A percentile compares a stretch with the other conserved stretches of the same genome.
Evolutionary conservation across 2,329 filamentous ascomycete species (phyloP).

Genomic region (Ilyonectria destructans): DNA sequence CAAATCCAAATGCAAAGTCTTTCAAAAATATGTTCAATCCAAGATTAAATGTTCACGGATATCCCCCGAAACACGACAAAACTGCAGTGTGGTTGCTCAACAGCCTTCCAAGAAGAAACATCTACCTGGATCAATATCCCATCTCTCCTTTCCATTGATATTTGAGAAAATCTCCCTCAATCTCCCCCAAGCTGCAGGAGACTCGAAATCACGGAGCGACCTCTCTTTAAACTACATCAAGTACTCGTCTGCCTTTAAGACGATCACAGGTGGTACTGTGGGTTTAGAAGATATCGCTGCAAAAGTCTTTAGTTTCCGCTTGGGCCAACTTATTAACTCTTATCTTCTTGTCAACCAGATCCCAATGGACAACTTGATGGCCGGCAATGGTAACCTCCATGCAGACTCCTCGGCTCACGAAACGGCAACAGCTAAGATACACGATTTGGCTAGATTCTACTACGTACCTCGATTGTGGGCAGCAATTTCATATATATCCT

Average conservation of each 20-base stretch:
- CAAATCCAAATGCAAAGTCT: slow-evolving; percentile 5
- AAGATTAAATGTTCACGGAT: slow-evolving; percentile 16
- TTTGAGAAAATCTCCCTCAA: background rate
- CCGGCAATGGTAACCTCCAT: background rate
- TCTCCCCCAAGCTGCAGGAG: background rate
- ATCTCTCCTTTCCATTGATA: background rate
- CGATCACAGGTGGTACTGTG: background rate
- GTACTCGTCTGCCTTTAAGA: background rate
- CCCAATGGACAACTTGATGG: background rate
- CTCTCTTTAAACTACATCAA: background rate
- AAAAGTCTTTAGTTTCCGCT: background rate
- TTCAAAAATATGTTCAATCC: slow-evolving; percentile 31
- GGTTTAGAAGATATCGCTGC: background rate
- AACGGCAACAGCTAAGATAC: background rate
- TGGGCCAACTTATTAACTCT: background rate
- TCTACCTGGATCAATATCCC: background rate
- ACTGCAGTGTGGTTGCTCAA: slow-evolving; percentile 28
- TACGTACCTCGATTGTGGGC: background rate
- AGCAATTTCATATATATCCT: background rate
- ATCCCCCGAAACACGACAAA: background rate
- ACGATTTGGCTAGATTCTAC: background rate
- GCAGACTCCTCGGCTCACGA: background rate
- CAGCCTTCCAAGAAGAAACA: slow-evolving; percentile 1
- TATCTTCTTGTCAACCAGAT: background rate
- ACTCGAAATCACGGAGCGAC: background rate